Conservation (phyloP, 345 rosid species). For the Gossypium anomalum region DNA sequence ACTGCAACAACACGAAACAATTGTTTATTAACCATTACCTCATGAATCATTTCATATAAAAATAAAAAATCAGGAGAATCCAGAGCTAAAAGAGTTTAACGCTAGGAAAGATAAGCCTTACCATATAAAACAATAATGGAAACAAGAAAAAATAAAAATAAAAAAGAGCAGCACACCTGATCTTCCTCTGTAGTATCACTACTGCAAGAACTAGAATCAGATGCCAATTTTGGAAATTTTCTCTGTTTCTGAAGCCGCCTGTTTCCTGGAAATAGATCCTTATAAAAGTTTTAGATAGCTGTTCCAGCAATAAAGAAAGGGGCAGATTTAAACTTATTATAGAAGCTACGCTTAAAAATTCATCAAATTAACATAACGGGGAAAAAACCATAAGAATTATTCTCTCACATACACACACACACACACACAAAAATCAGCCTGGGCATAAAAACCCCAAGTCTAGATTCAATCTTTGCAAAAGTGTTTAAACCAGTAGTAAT, state of each 20-base stretch:
- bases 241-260: conserved; percentile 40
- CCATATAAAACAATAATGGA: not conserved
- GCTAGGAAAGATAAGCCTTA: not conserved
- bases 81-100: not conserved
- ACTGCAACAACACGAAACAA: conserved; percentile 33
- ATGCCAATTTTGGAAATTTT: conserved; percentile 36
- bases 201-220: conserved; percentile 45
- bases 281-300: conserved; percentile 22
- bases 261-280: conserved; percentile 55
- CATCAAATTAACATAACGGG: not conserved
- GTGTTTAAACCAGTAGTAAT: too few relatives aligned
- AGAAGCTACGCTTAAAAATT: not conserved
- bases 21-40: conserved; percentile 8
- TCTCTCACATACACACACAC: not conserved
- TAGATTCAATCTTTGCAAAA: too few relatives aligned
- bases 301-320: conserved; percentile 1
- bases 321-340: too few relatives aligned
- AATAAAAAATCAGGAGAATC: conserved; percentile 14
- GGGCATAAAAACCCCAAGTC: too few relatives aligned
- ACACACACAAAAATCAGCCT: too few relatives aligned
- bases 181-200: conserved; percentile 41
- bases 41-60: not conserved
- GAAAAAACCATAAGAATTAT: not conserved
- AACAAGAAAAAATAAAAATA: conserved; percentile 19
- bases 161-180: conserved; percentile 39